phyloP scores from a whole-genome alignment of 1,139 yeast genomes.

The Zygosaccharomyces sapae region DNA sequence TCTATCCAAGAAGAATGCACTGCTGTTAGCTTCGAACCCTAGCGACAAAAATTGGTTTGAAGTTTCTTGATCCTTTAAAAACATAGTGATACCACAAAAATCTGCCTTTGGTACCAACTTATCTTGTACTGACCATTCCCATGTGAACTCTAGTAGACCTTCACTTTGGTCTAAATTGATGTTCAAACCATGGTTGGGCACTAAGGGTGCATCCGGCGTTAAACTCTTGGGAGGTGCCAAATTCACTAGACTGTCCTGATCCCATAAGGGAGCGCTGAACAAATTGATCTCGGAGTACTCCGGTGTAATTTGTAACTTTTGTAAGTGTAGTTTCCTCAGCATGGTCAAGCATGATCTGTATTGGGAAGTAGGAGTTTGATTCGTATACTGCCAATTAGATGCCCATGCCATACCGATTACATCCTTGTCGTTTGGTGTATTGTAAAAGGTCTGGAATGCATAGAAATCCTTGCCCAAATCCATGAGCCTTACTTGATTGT shows the following conservation, averaged over 20 bases:
- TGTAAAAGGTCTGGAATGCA: conserved; percentile 37
- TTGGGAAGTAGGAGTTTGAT: conserved; percentile 34
- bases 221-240: background rate
- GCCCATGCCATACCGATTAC: conserved; percentile 40
- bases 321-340: conserved; percentile 34
- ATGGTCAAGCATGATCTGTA: conserved; percentile 39
- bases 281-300: conserved; percentile 25
- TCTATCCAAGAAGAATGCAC: conserved; percentile 26
- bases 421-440: conserved; percentile 22
- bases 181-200: background rate
- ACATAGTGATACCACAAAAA: conserved; percentile 19
- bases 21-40: conserved; percentile 25
- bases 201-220: background rate
- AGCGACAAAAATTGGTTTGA: conserved; percentile 21
- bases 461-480: conserved; percentile 40
- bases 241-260: conserved; percentile 6
- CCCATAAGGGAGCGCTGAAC: conserved; percentile 28
- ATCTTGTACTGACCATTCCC: conserved; percentile 19
- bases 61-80: conserved; percentile 16
- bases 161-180: conserved; percentile 2
- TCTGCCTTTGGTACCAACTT: conserved; percentile 12
- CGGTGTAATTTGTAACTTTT: conserved; percentile 27
- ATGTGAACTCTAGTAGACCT: conserved; percentile 17
- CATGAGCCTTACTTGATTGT: conserved; percentile 29
- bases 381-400: conserved; percentile 41